phyloP scores from a whole-genome alignment of 306 rosid genomes.

The Glycine soja region DNA sequence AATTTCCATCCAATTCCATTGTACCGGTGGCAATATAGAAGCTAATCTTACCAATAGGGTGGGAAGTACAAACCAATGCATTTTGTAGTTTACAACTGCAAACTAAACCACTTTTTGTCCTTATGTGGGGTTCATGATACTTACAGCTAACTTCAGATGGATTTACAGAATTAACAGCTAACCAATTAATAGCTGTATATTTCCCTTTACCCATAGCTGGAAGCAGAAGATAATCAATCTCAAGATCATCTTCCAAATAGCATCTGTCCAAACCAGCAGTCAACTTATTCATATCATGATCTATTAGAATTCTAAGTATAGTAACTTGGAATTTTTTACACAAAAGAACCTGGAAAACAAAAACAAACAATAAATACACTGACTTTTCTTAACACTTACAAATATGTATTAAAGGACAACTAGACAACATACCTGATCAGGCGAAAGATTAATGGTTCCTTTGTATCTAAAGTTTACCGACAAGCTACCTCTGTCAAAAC shows the following conservation, averaged over 20 bases:
- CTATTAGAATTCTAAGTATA: slow-evolving; percentile 58
- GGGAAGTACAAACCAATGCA: slow-evolving; percentile 79
- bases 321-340: slow-evolving; percentile 74
- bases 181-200: slow-evolving; percentile 63
- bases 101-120: slow-evolving; percentile 57
- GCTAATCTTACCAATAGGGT: slow-evolving; percentile 44
- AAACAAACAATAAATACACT: slow-evolving; percentile 9
- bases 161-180: slow-evolving; percentile 51
- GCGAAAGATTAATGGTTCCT: slow-evolving; percentile 61
- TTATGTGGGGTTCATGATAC: slow-evolving; percentile 30
- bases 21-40: slow-evolving; percentile 62
- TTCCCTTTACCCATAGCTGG: slow-evolving; percentile 52
- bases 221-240: slow-evolving; percentile 79
- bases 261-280: slow-evolving; percentile 38
- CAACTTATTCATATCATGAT: slow-evolving; percentile 50
- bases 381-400: slow-evolving; percentile 4
- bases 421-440: slow-evolving; percentile 60
- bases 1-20: slow-evolving; percentile 64
- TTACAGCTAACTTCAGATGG: slow-evolving; percentile 39
- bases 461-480: slow-evolving; percentile 53
- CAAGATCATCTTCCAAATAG: slow-evolving; percentile 51
- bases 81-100: slow-evolving; percentile 66
- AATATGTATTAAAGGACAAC: slow-evolving; percentile 23
- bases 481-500: slow-evolving; percentile 62
- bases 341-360: slow-evolving; percentile 60